Evolutionary conservation across 305 asterid genomes (phyloP), one percentile per base, ranked within the genome.

Genomic region (Fraxinus angustifolia): DNA sequence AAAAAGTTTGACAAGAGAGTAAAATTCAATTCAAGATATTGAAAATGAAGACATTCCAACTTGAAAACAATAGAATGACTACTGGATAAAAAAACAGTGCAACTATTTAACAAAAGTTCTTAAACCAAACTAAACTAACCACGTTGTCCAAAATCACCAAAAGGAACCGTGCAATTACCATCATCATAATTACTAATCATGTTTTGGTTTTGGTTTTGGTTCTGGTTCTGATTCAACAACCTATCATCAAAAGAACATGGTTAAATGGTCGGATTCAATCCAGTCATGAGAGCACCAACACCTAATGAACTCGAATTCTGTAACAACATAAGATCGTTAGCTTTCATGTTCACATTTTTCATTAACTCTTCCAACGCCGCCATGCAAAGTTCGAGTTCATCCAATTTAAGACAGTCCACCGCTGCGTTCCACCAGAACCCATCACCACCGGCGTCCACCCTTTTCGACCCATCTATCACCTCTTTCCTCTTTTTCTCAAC

Each of bases 401-500:
- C 60, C 60, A 50, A 4, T 50, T 16, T 19, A 16, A 16, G 60
- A 16, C 4, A 16, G 7, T 16, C 60, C 17, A 50, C 21, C 2
- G 60, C 60, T 19, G 21, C 19, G 21, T 50, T 21, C 60, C 30
- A 50, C 60, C 21, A 50, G 60, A 50, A 50, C 4, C 7, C 60
- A 50, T 50, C 60, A 50, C 21, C 60, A 4, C 21, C 19, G 60
- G 60, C 7, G 0, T 50, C 60, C 58, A 48, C 58, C 58, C 14
- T 48, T 14, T 48, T 48, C 58, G 58, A 14, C 19, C 79, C 88
- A 30, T 88, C 91, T 45, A 87, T 83, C 2, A 0, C 26, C 35
- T 84, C 90, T 65, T 74, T 80, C 76, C 88, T 50, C 86, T 82
- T 80, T 87, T 83, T 90, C 88, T 91, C 95, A 45, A 10, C 78